phyloP scores from a whole-genome alignment of 2,329 filamentous ascomycete species.

The Lecanoromycetidae sp. region DNA sequence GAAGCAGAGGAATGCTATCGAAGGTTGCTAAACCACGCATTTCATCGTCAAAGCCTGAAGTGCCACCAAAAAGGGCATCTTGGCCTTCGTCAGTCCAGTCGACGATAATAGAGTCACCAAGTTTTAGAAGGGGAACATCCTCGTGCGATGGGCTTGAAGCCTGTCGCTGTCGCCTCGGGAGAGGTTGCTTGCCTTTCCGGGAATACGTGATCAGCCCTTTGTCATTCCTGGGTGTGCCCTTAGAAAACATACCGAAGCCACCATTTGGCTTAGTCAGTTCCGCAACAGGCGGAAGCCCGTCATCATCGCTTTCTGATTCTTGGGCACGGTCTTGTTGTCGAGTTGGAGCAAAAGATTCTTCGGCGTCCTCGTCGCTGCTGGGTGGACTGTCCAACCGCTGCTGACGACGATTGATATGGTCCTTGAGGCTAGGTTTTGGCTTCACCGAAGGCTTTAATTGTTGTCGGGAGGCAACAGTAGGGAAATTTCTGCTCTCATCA shows the following conservation, averaged over 20 bases:
- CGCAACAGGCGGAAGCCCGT: slow-evolving; percentile 19
- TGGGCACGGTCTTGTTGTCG: slow-evolving; percentile 15
- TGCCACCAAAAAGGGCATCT: slow-evolving; percentile 53
- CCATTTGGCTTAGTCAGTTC: slow-evolving; percentile 2
- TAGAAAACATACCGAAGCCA: slow-evolving; percentile 20
- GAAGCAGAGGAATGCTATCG: slow-evolving; percentile 39
- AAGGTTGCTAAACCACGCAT: slow-evolving; percentile 51
- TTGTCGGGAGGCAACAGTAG: slow-evolving; percentile 39
- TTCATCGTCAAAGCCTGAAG: slow-evolving; percentile 31
- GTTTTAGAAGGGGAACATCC: slow-evolving; percentile 56
- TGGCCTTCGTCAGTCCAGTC: slow-evolving; percentile 68
- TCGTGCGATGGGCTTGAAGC: slow-evolving; percentile 22
- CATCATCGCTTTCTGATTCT: slow-evolving; percentile 24
- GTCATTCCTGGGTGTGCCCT: slow-evolving; percentile 20
- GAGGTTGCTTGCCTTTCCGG: slow-evolving; percentile 26
- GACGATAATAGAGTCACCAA: slow-evolving; percentile 74
- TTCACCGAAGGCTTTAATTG: neutral
- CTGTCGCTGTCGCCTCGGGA: slow-evolving; percentile 15
- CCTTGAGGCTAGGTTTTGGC: slow-evolving; percentile 2
- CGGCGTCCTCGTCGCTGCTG: slow-evolving; percentile 17
- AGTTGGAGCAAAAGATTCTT: slow-evolving; percentile 8
- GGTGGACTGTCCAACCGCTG: slow-evolving; percentile 9
- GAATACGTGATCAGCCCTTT: slow-evolving; percentile 28
- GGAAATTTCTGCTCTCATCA: slow-evolving; percentile 47
- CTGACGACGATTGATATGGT: slow-evolving; percentile 11